Evolutionary conservation across 164 flowering plant species (phyloP).

Genomic region (Chimonanthus salicifolius): DNA sequence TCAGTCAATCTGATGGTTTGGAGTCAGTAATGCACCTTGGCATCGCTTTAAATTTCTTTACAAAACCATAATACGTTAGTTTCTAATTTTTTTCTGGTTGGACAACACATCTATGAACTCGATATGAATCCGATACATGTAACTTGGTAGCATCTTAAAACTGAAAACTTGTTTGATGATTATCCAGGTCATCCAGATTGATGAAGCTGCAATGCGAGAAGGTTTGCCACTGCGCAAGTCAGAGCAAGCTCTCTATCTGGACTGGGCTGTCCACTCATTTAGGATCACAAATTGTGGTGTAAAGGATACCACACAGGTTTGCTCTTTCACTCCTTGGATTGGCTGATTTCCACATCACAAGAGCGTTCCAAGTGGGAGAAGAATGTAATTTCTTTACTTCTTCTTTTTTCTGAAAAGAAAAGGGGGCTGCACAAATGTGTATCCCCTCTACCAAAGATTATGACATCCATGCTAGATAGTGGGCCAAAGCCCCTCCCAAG

Average conservation of each 20-base stretch:
- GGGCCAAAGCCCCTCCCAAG: too few relatives aligned
- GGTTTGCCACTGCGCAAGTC: constrained; percentile 9
- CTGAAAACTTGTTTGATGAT: too few relatives aligned
- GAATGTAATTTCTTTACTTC: too few relatives aligned
- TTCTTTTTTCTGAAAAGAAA: too few relatives aligned
- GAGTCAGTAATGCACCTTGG: not conserved
- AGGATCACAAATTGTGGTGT: constrained; percentile 12
- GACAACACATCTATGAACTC: not conserved
- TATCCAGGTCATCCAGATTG: constrained; percentile 45
- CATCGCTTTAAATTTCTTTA: not conserved
- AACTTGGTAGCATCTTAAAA: too few relatives aligned
- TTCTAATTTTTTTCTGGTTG: not conserved
- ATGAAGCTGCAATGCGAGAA: constrained; percentile 41
- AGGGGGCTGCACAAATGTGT: too few relatives aligned
- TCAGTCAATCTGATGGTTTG: not conserved
- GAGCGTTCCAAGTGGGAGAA: too few relatives aligned
- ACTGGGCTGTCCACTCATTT: constrained; percentile 14
- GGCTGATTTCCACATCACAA: too few relatives aligned
- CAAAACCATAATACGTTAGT: not conserved
- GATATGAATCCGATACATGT: not conserved
- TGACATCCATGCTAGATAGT: too few relatives aligned
- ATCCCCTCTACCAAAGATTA: too few relatives aligned
- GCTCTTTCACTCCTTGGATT: too few relatives aligned
- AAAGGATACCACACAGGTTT: constrained; percentile 13
- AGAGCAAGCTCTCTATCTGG: constrained; percentile 9